These are phyloP conservation scores for Sanguinoderma infundibulare DNA, from an alignment of 1,284 basidiomycete species.

Conservation along the genomic window DNA sequence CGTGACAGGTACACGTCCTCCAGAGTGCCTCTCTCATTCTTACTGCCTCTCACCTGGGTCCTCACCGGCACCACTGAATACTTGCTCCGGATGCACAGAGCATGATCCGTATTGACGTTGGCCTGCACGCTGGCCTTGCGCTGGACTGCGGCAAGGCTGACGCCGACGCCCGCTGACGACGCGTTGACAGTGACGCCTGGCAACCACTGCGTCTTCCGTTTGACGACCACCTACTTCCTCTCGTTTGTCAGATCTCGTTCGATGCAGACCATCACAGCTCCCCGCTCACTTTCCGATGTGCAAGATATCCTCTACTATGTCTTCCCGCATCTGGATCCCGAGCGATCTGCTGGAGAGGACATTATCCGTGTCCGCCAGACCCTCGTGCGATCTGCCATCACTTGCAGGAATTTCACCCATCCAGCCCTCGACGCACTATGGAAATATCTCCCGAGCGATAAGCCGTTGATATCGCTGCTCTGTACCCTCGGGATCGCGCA, in stretches of 20 bases:
- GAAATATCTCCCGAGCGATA: neutral
- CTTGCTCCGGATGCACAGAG: too few relatives aligned
- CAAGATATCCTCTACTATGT: conserved; percentile 8
- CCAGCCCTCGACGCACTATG: neutral
- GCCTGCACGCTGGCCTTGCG: too few relatives aligned
- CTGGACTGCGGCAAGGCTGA: too few relatives aligned
- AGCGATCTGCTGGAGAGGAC: neutral
- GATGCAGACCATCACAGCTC: neutral
- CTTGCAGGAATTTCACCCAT: neutral
- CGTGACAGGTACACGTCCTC: too few relatives aligned
- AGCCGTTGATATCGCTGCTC: neutral
- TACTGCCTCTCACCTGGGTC: too few relatives aligned
- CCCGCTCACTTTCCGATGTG: neutral
- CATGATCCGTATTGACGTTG: too few relatives aligned
- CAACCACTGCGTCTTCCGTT: too few relatives aligned
- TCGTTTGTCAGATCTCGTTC: neutral
- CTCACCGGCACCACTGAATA: too few relatives aligned
- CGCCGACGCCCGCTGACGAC: too few relatives aligned
- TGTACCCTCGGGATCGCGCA: neutral
- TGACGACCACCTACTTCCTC: neutral
- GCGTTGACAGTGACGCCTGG: too few relatives aligned
- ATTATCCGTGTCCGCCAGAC: neutral
- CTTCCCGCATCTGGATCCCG: conserved; percentile 1
- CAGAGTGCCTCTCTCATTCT: too few relatives aligned
- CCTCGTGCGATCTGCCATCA: neutral